Conservation (phyloP, 164 flowering plant genomes). For the grape (Vitis vinifera) region ASM3070453v1 NC_081811.1:5434001-5434500, state of each 20-base stretch:
- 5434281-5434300: conserved; percentile 43
- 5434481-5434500: conserved; percentile 81
- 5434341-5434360: conserved; percentile 75
- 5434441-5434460: not conserved
- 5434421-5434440: too few relatives aligned
- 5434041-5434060: too few relatives aligned
- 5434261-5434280: not conserved
- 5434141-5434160: conserved; percentile 74
- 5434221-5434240: not conserved
- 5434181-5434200: conserved; percentile 90
- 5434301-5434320: conserved; percentile 79
- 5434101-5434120: conserved; percentile 75
- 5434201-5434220: conserved; percentile 55
- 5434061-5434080: too few relatives aligned
- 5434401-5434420: too few relatives aligned
- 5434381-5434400: conserved; percentile 32
- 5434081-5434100: too few relatives aligned
- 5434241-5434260: not conserved
- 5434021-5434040: too few relatives aligned
- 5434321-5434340: conserved; percentile 82
- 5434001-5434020: too few relatives aligned
- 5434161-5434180: conserved; percentile 68
- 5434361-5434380: conserved; percentile 71
- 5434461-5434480: conserved; percentile 80
- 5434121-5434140: conserved; percentile 74